Base-by-base conservation (phyloP, 1,284 basidiomycete genomes). In the Butyriboletus appendiculatus region DNA sequence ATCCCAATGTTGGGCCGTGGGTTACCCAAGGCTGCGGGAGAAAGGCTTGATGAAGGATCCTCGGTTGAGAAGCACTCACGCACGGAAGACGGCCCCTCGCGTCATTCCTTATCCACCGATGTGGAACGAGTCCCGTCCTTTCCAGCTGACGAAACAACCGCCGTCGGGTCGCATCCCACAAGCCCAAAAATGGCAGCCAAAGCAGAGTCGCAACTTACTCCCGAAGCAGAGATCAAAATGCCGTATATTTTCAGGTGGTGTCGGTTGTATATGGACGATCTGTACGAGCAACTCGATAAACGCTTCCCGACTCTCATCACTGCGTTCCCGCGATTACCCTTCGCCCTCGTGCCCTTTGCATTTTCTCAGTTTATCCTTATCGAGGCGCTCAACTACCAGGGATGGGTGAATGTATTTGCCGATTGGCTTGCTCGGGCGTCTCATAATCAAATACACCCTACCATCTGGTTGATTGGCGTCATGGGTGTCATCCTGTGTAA, bases 351-450 rank as follows among this genome's bases (percentile, higher is more conserved):
- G 11, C 94, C 94, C 0, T 98, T 98, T 66, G 92, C 95, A 0
- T 94, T 98, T 69, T 88, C 90, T 6, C 94, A 97, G 76, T 98
- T 98, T 75, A 94, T 98, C 63, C 84, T 98, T 45, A 94, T 97
- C 50, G 90, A 96, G 66, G 90, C 82, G 0, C 79, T 98, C 9
- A 81, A 85, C 5, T 80, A 87, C 54, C 86, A 90, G 50, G 94
- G 94, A n/a, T 98, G 96, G 93, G 93, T 98, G 26, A 78, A 85
- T 26, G 80, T 97, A 18, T 96, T 97, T 68, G 87, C 87, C 0
- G 63, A 66, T 6, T 96, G 94, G 88, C 74, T 85, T n/a, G 68
- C 76, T 30, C 74, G 65, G 50, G 85, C 75, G 24, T 79, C 74
- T 14, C 61, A 61, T 2, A 64, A 77, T 7, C 64, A 80, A 43